Evolutionary conservation across 1,139 yeast genomes (phyloP).

Genomic region (Debaryomyces psychrophilus): DNA sequence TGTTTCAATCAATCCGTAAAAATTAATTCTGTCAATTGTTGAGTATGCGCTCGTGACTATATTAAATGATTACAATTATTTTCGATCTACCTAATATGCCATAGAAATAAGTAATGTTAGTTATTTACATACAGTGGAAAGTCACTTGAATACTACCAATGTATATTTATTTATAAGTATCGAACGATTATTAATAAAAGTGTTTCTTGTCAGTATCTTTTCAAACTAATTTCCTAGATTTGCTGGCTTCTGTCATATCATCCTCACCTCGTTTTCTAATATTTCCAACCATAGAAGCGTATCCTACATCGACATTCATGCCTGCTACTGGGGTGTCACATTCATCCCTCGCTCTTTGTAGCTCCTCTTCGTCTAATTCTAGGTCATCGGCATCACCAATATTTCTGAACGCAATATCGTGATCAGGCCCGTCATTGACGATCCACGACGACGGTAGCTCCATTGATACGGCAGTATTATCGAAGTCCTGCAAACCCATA

Average conservation of each 20-base stretch:
- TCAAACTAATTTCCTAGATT: constrained; percentile 5
- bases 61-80: background rate
- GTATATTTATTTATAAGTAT: background rate
- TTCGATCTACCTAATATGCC: background rate
- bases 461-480: constrained; percentile 15
- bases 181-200: background rate
- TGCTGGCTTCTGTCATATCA: background rate
- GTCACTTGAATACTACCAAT: background rate
- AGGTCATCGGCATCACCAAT: constrained; percentile 46
- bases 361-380: constrained; percentile 22
- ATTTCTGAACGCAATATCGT: constrained; percentile 21
- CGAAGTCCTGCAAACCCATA: constrained; percentile 7
- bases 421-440: constrained; percentile 12
- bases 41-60: constrained; percentile 5
- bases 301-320: constrained; percentile 50
- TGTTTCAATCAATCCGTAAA: constrained; percentile 1
- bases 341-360: constrained; percentile 14
- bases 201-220: background rate
- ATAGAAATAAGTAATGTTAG: background rate
- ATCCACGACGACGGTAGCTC: constrained; percentile 30
- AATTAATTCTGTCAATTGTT: background rate
- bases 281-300: constrained; percentile 40
- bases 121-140: background rate
- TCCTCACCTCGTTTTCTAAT: constrained; percentile 33
- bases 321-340: constrained; percentile 35